These are phyloP conservation scores for Ophidiomyces ophidiicola DNA, from an alignment of 2,329 filamentous ascomycete species.

Conservation along the genomic window DNA sequence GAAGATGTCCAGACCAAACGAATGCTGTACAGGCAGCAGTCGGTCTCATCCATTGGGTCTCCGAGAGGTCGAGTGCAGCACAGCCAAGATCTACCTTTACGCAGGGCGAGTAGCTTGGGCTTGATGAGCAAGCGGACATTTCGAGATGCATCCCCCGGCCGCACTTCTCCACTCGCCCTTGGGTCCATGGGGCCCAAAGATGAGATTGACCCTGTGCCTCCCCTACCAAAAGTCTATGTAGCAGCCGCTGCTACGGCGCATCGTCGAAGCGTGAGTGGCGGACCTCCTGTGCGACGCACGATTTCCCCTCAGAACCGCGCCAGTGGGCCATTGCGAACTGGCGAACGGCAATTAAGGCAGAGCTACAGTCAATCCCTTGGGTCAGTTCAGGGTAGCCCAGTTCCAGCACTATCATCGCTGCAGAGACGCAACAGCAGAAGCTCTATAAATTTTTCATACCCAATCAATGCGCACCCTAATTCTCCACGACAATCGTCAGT, in stretches of 20 bases:
- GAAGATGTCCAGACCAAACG: conserved; percentile 80
- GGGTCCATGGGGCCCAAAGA: conserved; percentile 37
- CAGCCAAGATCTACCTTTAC: conserved; percentile 37
- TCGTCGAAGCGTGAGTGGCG: conserved; percentile 41
- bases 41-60: conserved; percentile 54
- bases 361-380: too few relatives aligned
- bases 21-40: conserved; percentile 59
- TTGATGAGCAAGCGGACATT: conserved; percentile 89
- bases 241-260: conserved; percentile 23
- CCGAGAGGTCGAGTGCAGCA: conserved; percentile 32
- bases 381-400: too few relatives aligned
- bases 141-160: conserved; percentile 56
- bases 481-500: conserved; percentile 26
- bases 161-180: conserved; percentile 30
- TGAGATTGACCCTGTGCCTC: conserved; percentile 53
- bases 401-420: too few relatives aligned
- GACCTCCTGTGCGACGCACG: conserved; percentile 35
- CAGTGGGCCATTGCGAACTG: conserved; percentile 20
- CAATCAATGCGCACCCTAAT: conserved; percentile 30
- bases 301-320: conserved; percentile 32
- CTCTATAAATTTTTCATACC: conserved; percentile 40
- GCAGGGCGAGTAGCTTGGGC: conserved; percentile 55
- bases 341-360: not conserved
- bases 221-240: conserved; percentile 47
- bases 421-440: conserved; percentile 32